Conservation (phyloP, 305 asterid species). For the Salvia sclarea region DNA sequence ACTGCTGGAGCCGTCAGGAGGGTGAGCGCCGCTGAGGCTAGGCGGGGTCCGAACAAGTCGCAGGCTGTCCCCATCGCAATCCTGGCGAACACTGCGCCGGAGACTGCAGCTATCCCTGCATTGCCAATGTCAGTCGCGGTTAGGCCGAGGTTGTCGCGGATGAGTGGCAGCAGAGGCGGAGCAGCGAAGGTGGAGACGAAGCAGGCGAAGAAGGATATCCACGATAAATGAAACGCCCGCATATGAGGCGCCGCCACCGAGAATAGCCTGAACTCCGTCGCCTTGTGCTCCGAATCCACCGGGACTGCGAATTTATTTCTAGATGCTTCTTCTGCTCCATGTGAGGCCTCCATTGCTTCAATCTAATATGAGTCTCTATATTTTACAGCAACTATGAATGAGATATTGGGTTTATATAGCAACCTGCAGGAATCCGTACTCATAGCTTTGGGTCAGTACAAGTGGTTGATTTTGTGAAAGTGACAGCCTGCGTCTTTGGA, state of each 20-base stretch:
- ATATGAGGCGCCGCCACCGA: slow-evolving; percentile 70
- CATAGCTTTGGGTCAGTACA: too few relatives aligned
- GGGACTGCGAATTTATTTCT: slow-evolving; percentile 50
- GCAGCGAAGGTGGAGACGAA: slow-evolving; percentile 86
- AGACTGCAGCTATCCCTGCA: slow-evolving; percentile 79
- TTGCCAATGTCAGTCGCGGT: slow-evolving; percentile 75
- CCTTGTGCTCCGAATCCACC: slow-evolving; percentile 74
- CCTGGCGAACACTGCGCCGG: slow-evolving; percentile 74
- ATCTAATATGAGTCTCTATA: background rate
- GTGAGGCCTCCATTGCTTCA: slow-evolving; percentile 40
- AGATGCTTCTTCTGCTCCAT: slow-evolving; percentile 16
- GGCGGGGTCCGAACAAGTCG: slow-evolving; percentile 69
- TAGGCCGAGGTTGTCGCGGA: slow-evolving; percentile 66
- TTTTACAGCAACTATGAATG: background rate
- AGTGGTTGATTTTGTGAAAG: background rate
- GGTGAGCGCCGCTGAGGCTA: slow-evolving; percentile 58
- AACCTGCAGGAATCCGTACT: too few relatives aligned
- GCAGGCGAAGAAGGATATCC: slow-evolving; percentile 78
- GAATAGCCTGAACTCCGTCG: slow-evolving; percentile 52
- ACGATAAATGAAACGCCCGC: slow-evolving; percentile 74
- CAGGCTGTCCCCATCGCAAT: slow-evolving; percentile 82
- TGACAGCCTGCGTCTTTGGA: slow-evolving; percentile 25
- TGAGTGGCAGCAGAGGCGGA: slow-evolving; percentile 73
- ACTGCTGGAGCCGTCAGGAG: slow-evolving; percentile 74
- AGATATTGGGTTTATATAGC: slow-evolving; percentile 27